Conservation (phyloP, 164 flowering plant species). For the Echeveria elegans region DNA sequence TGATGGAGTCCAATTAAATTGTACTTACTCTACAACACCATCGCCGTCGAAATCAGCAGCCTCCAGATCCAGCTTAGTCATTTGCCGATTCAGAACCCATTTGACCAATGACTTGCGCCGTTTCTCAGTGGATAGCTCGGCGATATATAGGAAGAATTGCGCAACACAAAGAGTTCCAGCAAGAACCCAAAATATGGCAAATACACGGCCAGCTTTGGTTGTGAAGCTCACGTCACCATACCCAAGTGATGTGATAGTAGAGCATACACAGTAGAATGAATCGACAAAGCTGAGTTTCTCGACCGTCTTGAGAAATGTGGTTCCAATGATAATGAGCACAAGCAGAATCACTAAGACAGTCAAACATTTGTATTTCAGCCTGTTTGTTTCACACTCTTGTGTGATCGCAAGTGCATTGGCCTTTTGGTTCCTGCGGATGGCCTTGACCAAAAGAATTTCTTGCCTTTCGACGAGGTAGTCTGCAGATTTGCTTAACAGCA, state of each 20-base stretch:
- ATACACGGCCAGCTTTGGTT: constrained; percentile 37
- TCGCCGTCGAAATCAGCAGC: constrained; percentile 78
- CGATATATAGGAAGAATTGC: constrained; percentile 41
- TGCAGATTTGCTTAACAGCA: constrained; percentile 58
- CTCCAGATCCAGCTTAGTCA: constrained; percentile 59
- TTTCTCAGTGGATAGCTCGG: constrained; percentile 44
- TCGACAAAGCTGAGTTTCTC: constrained; percentile 54
- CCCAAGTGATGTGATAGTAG: constrained; percentile 64
- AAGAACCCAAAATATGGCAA: constrained; percentile 55
- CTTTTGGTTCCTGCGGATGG: constrained; percentile 30
- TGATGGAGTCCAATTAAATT: not conserved
- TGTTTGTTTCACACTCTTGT: constrained; percentile 45
- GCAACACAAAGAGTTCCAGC: constrained; percentile 40
- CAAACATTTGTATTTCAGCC: constrained; percentile 40
- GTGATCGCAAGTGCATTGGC: constrained; percentile 28
- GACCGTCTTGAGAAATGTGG: constrained; percentile 32
- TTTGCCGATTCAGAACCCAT: constrained; percentile 57
- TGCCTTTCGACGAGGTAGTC: constrained; percentile 80
- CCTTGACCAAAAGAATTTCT: constrained; percentile 46
- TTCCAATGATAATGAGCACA: constrained; percentile 42
- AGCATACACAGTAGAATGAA: constrained; percentile 82
- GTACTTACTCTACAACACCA: constrained; percentile 48
- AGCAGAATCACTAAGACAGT: constrained; percentile 22
- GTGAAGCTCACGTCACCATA: constrained; percentile 61
- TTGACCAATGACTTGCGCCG: constrained; percentile 41